Percentiles rank a stretch among this genome's conserved stretches.
phyloP scores from a whole-genome alignment of 2,329 filamentous ascomycete species.

The Cordyceps cicadae region DNA sequence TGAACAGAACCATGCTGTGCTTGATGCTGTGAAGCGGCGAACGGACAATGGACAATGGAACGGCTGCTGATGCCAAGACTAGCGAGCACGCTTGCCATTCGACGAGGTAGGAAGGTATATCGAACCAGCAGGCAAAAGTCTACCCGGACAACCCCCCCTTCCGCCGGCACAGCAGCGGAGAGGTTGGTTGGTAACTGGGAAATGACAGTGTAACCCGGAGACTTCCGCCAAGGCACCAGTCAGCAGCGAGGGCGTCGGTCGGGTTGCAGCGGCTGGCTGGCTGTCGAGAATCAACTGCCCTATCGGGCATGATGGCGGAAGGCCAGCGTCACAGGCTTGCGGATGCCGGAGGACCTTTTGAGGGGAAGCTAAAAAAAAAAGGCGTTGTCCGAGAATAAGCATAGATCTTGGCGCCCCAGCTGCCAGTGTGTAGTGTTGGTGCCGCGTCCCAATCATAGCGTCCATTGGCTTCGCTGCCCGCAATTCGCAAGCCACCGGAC shows the following conservation, averaged over 20 bases:
- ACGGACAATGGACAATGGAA: not conserved
- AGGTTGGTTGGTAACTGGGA: not conserved
- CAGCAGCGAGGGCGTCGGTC: not conserved
- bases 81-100: not conserved
- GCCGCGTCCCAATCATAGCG: not conserved
- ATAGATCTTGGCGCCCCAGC: conserved; percentile 7
- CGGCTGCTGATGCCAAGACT: not conserved
- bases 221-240: not conserved
- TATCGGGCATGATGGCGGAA: not conserved
- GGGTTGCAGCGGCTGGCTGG: not conserved
- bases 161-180: not conserved
- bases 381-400: not conserved
- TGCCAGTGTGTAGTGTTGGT: not conserved
- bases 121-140: not conserved
- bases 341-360: not conserved
- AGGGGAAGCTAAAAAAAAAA: not conserved
- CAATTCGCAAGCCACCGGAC: not conserved
- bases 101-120: conserved; percentile 2
- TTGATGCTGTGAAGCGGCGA: not conserved
- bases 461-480: not conserved
- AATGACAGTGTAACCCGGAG: not conserved
- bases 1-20: not conserved
- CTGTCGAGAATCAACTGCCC: not conserved
- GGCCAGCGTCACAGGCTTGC: not conserved
- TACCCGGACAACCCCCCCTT: not conserved